Percentiles rank a stretch among this genome's conserved stretches.
Evolutionary conservation across 345 rosid species (phyloP).

Genomic region (Odontarrhena argentea): DNA sequence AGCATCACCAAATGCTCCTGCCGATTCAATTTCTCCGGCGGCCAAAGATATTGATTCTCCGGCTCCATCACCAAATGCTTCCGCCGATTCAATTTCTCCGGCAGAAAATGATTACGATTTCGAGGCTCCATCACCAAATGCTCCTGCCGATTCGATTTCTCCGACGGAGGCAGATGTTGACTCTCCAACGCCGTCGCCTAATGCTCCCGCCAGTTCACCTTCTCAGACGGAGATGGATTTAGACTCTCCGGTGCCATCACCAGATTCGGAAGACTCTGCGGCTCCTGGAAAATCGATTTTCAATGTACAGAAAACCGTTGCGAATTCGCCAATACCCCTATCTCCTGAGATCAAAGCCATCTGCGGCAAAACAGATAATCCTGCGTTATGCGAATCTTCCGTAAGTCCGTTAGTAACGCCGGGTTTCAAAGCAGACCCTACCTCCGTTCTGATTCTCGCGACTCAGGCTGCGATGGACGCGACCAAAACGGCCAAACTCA

Average conservation of each 20-base stretch:
- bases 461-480: constrained; percentile 42
- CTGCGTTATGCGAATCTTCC: constrained; percentile 46
- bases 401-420: constrained; percentile 38
- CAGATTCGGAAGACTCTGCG: too few relatives aligned
- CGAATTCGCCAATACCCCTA: constrained; percentile 13
- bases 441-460: constrained; percentile 40
- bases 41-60: not conserved
- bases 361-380: constrained; percentile 45
- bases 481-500: constrained; percentile 21
- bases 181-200: not conserved
- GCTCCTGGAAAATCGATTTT: not conserved
- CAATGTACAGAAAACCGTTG: not conserved
- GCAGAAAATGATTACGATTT: too few relatives aligned
- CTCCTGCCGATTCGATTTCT: not conserved
- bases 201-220: not conserved
- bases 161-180: not conserved
- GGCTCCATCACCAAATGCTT: not conserved
- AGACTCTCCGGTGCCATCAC: too few relatives aligned
- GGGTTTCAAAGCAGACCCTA: constrained; percentile 26
- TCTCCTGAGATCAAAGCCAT: constrained; percentile 38
- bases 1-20: constrained; percentile 2
- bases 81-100: not conserved
- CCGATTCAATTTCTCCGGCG: not conserved
- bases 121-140: not conserved
- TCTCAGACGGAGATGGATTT: not conserved